Evolutionary conservation across 352 stramenopile species (phyloP).

Genomic region (Pelagophyceae sp.): DNA sequence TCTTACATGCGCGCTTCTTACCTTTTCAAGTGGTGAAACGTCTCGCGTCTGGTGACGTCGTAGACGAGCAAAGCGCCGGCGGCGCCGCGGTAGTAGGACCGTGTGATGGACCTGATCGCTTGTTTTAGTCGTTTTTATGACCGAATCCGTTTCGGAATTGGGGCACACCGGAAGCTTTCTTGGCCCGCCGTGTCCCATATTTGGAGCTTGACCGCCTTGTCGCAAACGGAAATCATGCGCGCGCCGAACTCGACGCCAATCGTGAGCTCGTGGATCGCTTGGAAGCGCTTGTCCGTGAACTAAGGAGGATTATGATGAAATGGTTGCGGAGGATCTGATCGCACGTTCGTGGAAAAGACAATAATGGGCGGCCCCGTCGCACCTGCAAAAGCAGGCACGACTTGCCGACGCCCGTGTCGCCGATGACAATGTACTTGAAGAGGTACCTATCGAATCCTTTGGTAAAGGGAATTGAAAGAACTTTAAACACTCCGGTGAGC

Average conservation of each 20-base stretch:
- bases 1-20: conserved; percentile 59
- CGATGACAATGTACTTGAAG: conserved; percentile 99
- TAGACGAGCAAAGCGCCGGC: conserved; percentile 94
- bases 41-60: conserved; percentile 95
- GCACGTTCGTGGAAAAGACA: conserved; percentile 62
- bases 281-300: conserved; percentile 92
- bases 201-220: conserved; percentile 55
- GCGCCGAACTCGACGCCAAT: conserved; percentile 79
- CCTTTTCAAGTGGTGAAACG: no score
- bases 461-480: no score
- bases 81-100: conserved; percentile 96
- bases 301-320: no score
- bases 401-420: conserved; percentile 97
- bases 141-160: no score
- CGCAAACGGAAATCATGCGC: conserved; percentile 96
- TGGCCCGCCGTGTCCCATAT: conserved; percentile 79
- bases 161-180: no score
- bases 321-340: conserved; percentile 78
- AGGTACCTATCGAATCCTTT: conserved; percentile 84
- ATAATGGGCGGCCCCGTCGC: no score
- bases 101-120: conserved; percentile 97
- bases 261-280: conserved; percentile 89
- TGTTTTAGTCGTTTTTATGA: neutral
- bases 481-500: no score
- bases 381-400: conserved; percentile 97